Evolutionary conservation across 2,329 filamentous ascomycete genomes (phyloP), one percentile per base, ranked within the genome.

Genomic region (Cladophialophora chaetospira): DNA sequence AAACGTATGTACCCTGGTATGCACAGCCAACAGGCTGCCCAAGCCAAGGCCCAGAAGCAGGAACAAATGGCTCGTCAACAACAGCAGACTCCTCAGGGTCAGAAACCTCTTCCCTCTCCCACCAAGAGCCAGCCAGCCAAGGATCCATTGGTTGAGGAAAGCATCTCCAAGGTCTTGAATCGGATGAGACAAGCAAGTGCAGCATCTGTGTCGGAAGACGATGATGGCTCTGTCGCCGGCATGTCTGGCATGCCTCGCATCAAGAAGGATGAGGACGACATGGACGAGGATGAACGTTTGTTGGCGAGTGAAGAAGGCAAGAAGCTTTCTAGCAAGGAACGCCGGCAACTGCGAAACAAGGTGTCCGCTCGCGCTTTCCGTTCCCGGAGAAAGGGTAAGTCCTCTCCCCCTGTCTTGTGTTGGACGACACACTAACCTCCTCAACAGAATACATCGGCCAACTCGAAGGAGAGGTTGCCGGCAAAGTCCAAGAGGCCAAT

Each of bases 251-350:
- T 91, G 66, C 80, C 87, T 47, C 87, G 87, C 62, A 76, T 83
- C 62, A 92, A 87, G 81, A 97, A 97, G 81, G 91, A 97, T 42
- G 92, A 97, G 68, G 92, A 97, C 61, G 93, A 97, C 51, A 97
- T 99, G 93, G 94, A 99, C 67, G 93, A 97, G 73, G 94, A 97
- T 67, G 94, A 97, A 80, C 84, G 90, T 65, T 80, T 97, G 8
- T 80, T 97, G 45, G 91, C 91, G n/a, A 97, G 91, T 60, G 94
- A 99, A 69, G 93, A 97, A 76, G 94, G 93, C 68, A 99, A 99
- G 86, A 97, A 97, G 79, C 83, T 99, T n/a, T 94, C 87, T 75
- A 96, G 91, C 80, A 97, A 97, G 78, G 92, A 97, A 76, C 87
- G 94, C 59, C 87, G 94, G 65, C 94, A 97, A 75, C 82, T 99